These are phyloP conservation scores for Leucaena leucocephala DNA, from an alignment of 306 rosid species.

Conservation along the genomic window DNA sequence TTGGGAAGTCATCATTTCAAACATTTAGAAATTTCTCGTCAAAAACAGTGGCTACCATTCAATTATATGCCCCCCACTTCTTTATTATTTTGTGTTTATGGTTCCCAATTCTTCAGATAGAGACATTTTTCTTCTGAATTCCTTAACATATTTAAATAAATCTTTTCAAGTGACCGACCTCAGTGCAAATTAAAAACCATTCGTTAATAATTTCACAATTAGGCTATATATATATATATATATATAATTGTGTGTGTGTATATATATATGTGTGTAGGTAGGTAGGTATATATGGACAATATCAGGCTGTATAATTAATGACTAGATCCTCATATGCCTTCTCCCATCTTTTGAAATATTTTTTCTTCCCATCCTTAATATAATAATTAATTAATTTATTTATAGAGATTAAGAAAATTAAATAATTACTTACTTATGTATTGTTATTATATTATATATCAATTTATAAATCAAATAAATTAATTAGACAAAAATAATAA, in stretches of 20 bases:
- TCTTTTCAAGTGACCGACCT: background rate
- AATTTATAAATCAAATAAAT: too few relatives aligned
- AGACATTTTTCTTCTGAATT: background rate
- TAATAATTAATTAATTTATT: too few relatives aligned
- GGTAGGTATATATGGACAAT: too few relatives aligned
- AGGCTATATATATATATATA: background rate
- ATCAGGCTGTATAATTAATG: background rate
- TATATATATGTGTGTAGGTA: too few relatives aligned
- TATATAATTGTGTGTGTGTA: too few relatives aligned
- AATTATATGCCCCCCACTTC: background rate
- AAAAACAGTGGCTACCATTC: background rate
- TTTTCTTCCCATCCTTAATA: too few relatives aligned
- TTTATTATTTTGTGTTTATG: background rate
- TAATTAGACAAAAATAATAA: too few relatives aligned
- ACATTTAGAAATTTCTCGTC: background rate
- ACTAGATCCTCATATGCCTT: background rate
- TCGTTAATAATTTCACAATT: background rate
- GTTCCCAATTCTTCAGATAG: background rate
- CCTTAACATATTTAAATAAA: background rate
- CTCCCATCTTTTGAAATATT: background rate
- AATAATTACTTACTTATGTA: too few relatives aligned
- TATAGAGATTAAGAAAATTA: too few relatives aligned
- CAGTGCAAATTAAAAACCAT: background rate
- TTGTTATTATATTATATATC: too few relatives aligned
- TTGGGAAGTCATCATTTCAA: conserved; percentile 2